Conservation (phyloP, 345 rosid genomes). For the Brassica rapa region DNA sequence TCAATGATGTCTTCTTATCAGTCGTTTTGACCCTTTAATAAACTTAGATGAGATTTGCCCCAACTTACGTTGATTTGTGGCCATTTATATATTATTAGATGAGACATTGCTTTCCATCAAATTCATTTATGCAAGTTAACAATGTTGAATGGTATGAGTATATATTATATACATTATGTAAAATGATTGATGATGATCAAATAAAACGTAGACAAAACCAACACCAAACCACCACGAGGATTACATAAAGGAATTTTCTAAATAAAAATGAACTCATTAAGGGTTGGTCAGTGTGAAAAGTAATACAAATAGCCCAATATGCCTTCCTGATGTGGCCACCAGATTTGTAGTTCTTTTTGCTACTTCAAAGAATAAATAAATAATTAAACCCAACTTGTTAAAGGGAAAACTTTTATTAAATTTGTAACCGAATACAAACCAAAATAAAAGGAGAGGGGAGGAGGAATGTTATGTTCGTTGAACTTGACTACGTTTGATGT, state of each 20-base stretch:
- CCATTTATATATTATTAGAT: slow-evolving; percentile 28
- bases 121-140: slow-evolving; percentile 19
- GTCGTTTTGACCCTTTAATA: slow-evolving; percentile 27
- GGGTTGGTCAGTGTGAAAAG: slow-evolving; percentile 30
- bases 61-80: slow-evolving; percentile 25
- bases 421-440: neutral
- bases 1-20: slow-evolving; percentile 4
- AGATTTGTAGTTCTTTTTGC: neutral
- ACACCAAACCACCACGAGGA: slow-evolving; percentile 27
- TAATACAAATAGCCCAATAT: neutral
- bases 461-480: slow-evolving; percentile 23
- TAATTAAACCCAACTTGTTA: neutral
- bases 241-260: neutral
- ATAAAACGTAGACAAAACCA: slow-evolving; percentile 26
- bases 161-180: neutral
- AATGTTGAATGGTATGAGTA: neutral
- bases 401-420: neutral
- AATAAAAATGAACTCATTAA: neutral
- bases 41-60: slow-evolving; percentile 26
- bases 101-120: slow-evolving; percentile 36
- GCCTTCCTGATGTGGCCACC: slow-evolving; percentile 5
- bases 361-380: neutral
- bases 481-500: slow-evolving; percentile 27
- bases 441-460: neutral
- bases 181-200: slow-evolving; percentile 8